phyloP scores from a whole-genome alignment of 1,284 basidiomycete species.

The Sphaerobolus stellatus region DNA sequence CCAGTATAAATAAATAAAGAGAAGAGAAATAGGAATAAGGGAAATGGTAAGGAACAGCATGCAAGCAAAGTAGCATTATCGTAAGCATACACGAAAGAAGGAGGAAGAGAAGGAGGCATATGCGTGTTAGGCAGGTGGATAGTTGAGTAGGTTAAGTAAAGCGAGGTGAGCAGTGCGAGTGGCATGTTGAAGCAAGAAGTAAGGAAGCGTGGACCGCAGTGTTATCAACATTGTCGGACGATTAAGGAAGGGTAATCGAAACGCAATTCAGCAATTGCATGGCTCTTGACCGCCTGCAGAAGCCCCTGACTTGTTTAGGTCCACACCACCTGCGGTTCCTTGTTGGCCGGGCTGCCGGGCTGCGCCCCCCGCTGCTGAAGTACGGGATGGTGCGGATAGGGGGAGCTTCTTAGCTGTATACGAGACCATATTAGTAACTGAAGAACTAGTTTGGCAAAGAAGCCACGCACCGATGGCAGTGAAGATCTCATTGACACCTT shows the following conservation, averaged over 20 bases:
- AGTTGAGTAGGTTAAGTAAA: too few relatives aligned
- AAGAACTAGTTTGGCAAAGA: constrained; percentile 12
- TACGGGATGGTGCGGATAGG: constrained; percentile 63
- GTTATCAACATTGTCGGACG: not conserved
- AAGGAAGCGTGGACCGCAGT: too few relatives aligned
- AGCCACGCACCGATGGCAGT: constrained; percentile 71
- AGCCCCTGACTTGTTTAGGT: constrained; percentile 66
- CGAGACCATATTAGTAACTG: constrained; percentile 6
- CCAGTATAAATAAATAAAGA: too few relatives aligned
- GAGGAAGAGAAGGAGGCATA: too few relatives aligned
- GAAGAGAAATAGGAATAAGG: too few relatives aligned
- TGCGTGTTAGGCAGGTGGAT: too few relatives aligned
- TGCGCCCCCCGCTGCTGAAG: constrained; percentile 38
- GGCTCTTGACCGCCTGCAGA: constrained; percentile 53
- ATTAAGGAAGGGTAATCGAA: not conserved
- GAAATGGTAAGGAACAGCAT: too few relatives aligned
- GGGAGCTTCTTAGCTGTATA: constrained; percentile 78
- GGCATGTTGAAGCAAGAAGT: too few relatives aligned
- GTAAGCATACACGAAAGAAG: too few relatives aligned
- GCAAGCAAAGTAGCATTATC: too few relatives aligned
- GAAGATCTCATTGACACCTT: constrained; percentile 88
- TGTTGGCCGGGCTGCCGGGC: constrained; percentile 44
- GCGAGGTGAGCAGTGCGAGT: too few relatives aligned
- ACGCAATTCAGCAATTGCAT: constrained; percentile 64
- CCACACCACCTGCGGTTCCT: constrained; percentile 60